Evolutionary conservation across 495 filamentous ascomycete species (phyloP), one percentile per base, ranked within the genome.

Genomic region (Trichocladium uniseriatum): DNA sequence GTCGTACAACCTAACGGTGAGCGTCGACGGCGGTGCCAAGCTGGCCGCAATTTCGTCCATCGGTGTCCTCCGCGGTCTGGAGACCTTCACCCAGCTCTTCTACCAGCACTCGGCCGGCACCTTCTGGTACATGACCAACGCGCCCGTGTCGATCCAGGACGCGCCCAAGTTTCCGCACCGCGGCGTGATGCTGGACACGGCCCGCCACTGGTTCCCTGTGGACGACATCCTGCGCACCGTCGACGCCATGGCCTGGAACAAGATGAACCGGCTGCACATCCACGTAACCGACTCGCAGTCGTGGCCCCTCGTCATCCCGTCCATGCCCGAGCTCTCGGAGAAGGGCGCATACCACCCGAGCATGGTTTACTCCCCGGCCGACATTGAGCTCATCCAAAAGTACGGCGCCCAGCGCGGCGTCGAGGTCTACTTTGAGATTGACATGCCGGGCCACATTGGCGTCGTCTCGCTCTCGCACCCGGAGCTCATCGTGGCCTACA

Each of bases 231-330:
- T 79, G 48, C 74, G 79, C 42, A 83, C 76, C 31, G 83, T 92
- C 54, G 86, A 90, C 52, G 82, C 81, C 22, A 57, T 87, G 45
- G 61, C 79, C 9, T 83, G 73, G 74, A 87, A 81, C 69, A 90
- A 92, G 69, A 74, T 92, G 66, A 90, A 90, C 63, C 70, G 78
- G 6, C 69, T 89, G 36, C 87, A 91, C 64, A 61, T 89, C 20
- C 87, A 92, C 65, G 75, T 81, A 37, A 89, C 87, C 0, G 87
- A 92, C 59, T 79, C 84, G 19, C 87, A 92, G 60, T 84, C 84
- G 7, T 92, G 87, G 87, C 87, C 87, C 3, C 69, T 92, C 22
- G 82, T 83, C 51, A 83, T 91, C 48, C 83, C 84, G 2, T 58
- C 81, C 6, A 60, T 91, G 47, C 86, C 87, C 9, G 73, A 80